Conservation (phyloP, 768 basidiomycete species). For the Suillus variegatus region DNA sequence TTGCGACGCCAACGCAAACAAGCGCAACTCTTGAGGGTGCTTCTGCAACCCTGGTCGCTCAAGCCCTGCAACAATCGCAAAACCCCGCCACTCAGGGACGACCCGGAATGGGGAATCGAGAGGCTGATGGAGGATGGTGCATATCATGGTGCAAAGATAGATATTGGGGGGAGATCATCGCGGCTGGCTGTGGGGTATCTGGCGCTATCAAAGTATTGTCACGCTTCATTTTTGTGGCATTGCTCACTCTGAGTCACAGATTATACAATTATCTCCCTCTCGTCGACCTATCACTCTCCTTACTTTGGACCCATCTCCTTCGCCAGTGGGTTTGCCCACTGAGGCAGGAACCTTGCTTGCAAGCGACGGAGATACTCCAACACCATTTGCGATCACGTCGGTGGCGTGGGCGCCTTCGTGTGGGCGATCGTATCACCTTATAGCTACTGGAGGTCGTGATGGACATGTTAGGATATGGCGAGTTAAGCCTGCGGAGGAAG, state of each 20-base stretch:
- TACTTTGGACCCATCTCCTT: constrained; percentile 48
- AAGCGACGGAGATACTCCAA: constrained; percentile 36
- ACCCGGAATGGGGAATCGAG: constrained; percentile 59
- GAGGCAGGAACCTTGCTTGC: constrained; percentile 26
- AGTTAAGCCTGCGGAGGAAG: constrained; percentile 60
- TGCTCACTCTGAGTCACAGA: constrained; percentile 39
- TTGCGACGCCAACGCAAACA: constrained; percentile 75
- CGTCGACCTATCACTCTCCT: constrained; percentile 68
- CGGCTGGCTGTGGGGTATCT: constrained; percentile 69
- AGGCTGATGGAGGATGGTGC: constrained; percentile 92
- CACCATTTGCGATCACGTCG: constrained; percentile 70
- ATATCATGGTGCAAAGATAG: constrained; percentile 95
- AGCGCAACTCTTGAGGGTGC: constrained; percentile 54
- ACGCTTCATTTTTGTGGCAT: constrained; percentile 3
- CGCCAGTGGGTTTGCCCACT: constrained; percentile 15
- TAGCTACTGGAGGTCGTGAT: constrained; percentile 88
- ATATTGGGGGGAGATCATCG: constrained; percentile 93
- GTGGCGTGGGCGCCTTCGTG: constrained; percentile 95
- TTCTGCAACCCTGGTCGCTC: constrained; percentile 59
- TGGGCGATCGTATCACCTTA: constrained; percentile 90
- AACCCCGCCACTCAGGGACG: constrained; percentile 33
- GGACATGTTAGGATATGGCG: constrained; percentile 91
- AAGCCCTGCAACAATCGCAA: constrained; percentile 59
- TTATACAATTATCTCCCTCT: constrained; percentile 71
- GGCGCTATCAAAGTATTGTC: constrained; percentile 71